Conservation (phyloP, 2,329 filamentous ascomycete species). For the Cladosporium sphaerospermum region DNA sequence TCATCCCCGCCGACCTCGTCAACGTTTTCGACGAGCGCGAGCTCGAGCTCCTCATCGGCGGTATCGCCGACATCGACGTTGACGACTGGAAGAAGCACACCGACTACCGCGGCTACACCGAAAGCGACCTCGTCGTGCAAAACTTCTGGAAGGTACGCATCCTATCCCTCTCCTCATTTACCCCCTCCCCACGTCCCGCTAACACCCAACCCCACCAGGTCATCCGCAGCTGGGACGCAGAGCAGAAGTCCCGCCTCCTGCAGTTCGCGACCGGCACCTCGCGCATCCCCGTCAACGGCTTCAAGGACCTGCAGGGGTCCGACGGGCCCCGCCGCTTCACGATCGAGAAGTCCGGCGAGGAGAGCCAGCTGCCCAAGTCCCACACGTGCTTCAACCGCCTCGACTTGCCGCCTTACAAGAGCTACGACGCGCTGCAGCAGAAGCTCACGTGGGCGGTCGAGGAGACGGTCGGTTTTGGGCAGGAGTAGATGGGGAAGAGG, state of each 20-base stretch:
- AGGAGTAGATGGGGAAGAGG: slow-evolving; percentile 61
- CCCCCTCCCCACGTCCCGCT: slow-evolving; percentile 4
- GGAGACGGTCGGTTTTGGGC: slow-evolving; percentile 97
- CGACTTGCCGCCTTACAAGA: slow-evolving; percentile 90
- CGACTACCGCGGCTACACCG: slow-evolving; percentile 96
- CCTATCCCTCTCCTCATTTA: background rate
- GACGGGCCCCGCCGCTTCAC: slow-evolving; percentile 94
- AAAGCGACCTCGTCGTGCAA: slow-evolving; percentile 93
- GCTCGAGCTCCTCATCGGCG: slow-evolving; percentile 89
- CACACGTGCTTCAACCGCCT: slow-evolving; percentile 99
- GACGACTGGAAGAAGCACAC: slow-evolving; percentile 99
- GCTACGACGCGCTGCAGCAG: slow-evolving; percentile 71
- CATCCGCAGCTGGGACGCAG: slow-evolving; percentile 92
- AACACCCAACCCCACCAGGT: slow-evolving; percentile 40
- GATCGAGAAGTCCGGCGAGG: slow-evolving; percentile 94
- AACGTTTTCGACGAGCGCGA: slow-evolving; percentile 99
- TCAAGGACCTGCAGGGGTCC: slow-evolving; percentile 97
- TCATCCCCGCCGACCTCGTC: slow-evolving; percentile 92
- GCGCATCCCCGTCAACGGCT: slow-evolving; percentile 96
- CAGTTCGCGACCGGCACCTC: slow-evolving; percentile 98
- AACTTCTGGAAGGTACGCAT: slow-evolving; percentile 83
- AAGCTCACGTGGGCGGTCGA: slow-evolving; percentile 97
- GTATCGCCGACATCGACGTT: slow-evolving; percentile 99
- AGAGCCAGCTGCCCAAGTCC: slow-evolving; percentile 85
- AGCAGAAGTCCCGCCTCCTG: slow-evolving; percentile 92